Evolutionary conservation across 805 yeast genomes (phyloP), one percentile per base, ranked within the genome.

Genomic region (Kazachstania africana): DNA sequence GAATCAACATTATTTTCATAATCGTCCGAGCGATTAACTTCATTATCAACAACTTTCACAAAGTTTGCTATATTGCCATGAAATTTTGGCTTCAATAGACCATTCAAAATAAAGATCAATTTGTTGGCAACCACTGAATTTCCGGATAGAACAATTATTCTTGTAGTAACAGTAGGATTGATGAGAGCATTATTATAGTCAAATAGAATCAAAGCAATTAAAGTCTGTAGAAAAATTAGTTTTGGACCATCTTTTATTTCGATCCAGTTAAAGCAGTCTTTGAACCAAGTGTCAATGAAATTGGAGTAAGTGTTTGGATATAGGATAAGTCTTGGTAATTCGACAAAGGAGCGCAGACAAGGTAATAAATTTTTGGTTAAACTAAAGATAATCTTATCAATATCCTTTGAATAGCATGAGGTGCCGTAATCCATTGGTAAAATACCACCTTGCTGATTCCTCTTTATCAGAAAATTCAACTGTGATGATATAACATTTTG

Each of bases 61-160:
- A 19, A 19, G 10, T 6, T 8, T 8, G 22, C 6, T 8, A 28
- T 20, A 10, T 32, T 31, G 5, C 51, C 45, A 3, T 41, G 36
- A 27, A 45, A 40, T 6, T 53, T 45, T 16, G 51, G 61, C 22
- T 70, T 66, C 12, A 73, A 48, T 16, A 73, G 36, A 0, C 72
- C 78, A 32, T 70, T 62, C 6, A 73, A 38, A 6, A 73, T 66
- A 34, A 70, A 72, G 0, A 72, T 56, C 33, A 73, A 52, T 44
- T 72, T 72, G 42, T 72, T 74, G 1, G 78, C 76, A 8, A 73
- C 75, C 6, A 66, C 66, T 22, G 74, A 70, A 43, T 73, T 73
- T 12, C 74, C 68, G 0, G 79, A 72, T 67, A 72, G 63, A 3
- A 73, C 59, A 1, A 72, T 72, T 1, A 73, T 59, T 27, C 78